phyloP scores from a whole-genome alignment of 2,329 filamentous ascomycete species.

The Zymoseptoria crescenta region DNA sequence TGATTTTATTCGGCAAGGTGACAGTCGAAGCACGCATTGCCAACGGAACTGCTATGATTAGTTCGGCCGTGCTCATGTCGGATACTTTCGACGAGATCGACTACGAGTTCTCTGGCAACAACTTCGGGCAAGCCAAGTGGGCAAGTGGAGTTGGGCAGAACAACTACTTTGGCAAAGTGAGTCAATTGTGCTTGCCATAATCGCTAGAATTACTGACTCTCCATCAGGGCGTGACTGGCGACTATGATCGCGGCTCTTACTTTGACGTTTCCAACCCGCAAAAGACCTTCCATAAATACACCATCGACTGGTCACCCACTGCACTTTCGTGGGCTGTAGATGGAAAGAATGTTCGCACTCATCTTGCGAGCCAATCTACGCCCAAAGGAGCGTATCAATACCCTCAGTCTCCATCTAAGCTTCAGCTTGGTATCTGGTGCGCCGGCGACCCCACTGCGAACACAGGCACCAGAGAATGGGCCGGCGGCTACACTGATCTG shows the following conservation, averaged over 20 bases:
- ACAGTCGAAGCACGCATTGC: constrained; percentile 7
- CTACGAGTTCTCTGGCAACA: constrained; percentile 38
- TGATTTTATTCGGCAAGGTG: constrained; percentile 4
- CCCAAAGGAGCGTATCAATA: constrained; percentile 11
- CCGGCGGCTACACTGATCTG: constrained; percentile 9
- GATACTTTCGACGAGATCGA: constrained; percentile 47
- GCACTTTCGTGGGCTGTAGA: constrained; percentile 58
- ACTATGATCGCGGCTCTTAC: constrained; percentile 41
- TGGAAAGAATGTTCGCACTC: constrained; percentile 40
- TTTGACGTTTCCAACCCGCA: constrained; percentile 35
- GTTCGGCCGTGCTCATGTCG: constrained; percentile 8
- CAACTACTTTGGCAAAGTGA: constrained; percentile 48
- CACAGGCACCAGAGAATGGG: constrained; percentile 7
- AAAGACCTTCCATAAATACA: constrained; percentile 58
- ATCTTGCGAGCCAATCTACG: constrained; percentile 18
- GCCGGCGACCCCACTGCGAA: constrained; percentile 6
- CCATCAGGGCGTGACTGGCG: constrained; percentile 40
- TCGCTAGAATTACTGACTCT: not conserved
- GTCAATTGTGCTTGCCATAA: not conserved
- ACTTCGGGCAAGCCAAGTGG: constrained; percentile 2
- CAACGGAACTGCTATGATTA: constrained; percentile 9
- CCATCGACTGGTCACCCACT: constrained; percentile 59
- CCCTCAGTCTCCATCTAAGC: constrained; percentile 14
- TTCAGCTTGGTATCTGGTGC: constrained; percentile 14
- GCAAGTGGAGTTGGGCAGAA: constrained; percentile 33